Percentiles rank a stretch among this genome's conserved stretches.
phyloP scores from a whole-genome alignment of 192 early-diverging fungal genomes.

The Gonapodya prolifera region DNA sequence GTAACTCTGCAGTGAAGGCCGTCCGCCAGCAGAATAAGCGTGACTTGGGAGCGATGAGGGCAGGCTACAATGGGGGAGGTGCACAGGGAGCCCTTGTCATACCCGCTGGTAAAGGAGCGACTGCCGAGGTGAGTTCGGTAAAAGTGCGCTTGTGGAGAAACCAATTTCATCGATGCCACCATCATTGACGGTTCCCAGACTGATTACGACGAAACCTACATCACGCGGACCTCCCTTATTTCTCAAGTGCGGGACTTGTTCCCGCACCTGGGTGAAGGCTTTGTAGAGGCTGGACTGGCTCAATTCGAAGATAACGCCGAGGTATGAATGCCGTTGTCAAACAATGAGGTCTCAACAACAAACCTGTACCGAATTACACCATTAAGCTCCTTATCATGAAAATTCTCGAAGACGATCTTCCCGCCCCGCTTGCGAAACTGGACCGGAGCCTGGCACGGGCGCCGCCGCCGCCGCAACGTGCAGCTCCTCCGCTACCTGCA shows the following conservation, averaged over 20 bases:
- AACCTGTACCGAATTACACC: too few species aligned
- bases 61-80: slow-evolving; percentile 10
- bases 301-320: slow-evolving; percentile 48
- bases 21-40: slow-evolving; percentile 23
- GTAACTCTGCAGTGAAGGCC: slow-evolving; percentile 33
- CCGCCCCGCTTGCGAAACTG: slow-evolving; percentile 45
- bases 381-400: slow-evolving; percentile 59
- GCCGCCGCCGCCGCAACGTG: background rate
- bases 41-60: slow-evolving; percentile 13
- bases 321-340: background rate
- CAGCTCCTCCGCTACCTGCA: background rate
- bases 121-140: too few species aligned
- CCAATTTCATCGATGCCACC: too few species aligned
- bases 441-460: slow-evolving; percentile 43
- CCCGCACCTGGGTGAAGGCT: slow-evolving; percentile 79
- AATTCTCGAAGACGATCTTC: slow-evolving; percentile 67
- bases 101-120: too few species aligned
- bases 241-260: slow-evolving; percentile 79
- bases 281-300: slow-evolving; percentile 74
- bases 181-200: too few species aligned
- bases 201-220: slow-evolving; percentile 24
- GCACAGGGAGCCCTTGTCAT: too few species aligned
- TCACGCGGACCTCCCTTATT: slow-evolving; percentile 45
- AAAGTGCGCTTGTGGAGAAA: too few species aligned
- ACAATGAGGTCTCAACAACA: too few species aligned